phyloP scores from a whole-genome alignment of 371 early-diverging fungal genomes.

The Fennellomyces sp. region DNA sequence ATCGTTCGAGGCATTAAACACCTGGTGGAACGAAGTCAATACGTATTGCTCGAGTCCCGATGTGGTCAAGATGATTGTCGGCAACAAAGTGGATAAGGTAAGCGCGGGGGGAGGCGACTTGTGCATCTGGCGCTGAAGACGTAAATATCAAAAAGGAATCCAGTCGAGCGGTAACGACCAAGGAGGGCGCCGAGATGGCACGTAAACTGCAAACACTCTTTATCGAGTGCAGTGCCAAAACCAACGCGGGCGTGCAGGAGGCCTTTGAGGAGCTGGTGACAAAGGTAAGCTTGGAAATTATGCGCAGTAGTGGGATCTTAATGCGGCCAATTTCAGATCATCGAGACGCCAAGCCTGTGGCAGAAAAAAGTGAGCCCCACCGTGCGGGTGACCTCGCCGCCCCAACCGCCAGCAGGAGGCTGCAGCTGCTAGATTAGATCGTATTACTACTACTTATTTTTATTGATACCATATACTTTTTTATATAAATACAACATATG shows the following conservation, averaged over 20 bases:
- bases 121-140: not conserved
- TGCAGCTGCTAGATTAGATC: conserved; percentile 10
- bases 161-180: conserved; percentile 77
- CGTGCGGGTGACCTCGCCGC: not conserved
- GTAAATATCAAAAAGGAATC: conserved; percentile 51
- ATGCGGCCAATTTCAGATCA: conserved; percentile 45
- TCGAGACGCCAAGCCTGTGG: conserved; percentile 82
- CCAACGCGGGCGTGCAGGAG: conserved; percentile 82
- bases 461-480: not conserved
- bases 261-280: conserved; percentile 90
- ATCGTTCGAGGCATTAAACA: conserved; percentile 88
- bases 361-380: conserved; percentile 57
- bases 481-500: too few relatives aligned
- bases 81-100: conserved; percentile 96
- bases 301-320: not conserved
- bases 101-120: not conserved
- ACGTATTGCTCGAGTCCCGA: conserved; percentile 85
- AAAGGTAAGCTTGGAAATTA: conserved; percentile 56
- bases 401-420: not conserved
- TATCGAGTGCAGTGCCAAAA: conserved; percentile 95
- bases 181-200: conserved; percentile 93
- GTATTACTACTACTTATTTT: not conserved
- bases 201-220: conserved; percentile 85
- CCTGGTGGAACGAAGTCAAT: conserved; percentile 94
- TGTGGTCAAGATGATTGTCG: conserved; percentile 95